Base-by-base conservation (phyloP, 1,284 basidiomycete species). In the Xanthoconium separans region DNA sequence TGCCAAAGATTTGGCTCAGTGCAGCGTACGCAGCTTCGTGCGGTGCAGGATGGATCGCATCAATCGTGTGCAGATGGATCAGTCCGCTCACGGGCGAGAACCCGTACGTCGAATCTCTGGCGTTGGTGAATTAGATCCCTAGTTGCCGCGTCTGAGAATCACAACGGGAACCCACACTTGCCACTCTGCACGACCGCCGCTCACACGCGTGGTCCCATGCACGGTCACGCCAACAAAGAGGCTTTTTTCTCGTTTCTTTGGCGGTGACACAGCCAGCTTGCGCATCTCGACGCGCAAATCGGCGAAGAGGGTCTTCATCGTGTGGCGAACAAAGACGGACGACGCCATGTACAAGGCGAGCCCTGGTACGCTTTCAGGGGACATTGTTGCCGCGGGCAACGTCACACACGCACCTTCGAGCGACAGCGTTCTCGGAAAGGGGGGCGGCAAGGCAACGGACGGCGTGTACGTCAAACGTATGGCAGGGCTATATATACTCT, bases 31-130 rank as follows among this genome's bases (percentile, higher is more conserved):
- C 84, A 0, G 83, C 78, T 53, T 81, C 76, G 62, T 88, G 85
- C 4, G 89, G 89, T 3, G 83, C 84, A 0, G 89, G 89, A 48
- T 84, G 78, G 47, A 91, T 91, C 11, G 83, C 84, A 64, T 90
- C 79, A 40, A 91, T 74, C 36, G 74, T 76, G 63, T 91, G 89
- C 44, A 76, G 61, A 41, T 80, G 66, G 51, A 91, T 84, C 40
- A 83, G 75, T 3, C 87, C 89, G 0, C 80, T 80, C 9, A 68
- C 54, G 0, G 85, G 84, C 1, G 86, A 88, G 65, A 91, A 90
- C 0, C 73, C 74, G 66, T 91, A 91, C n/a, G 85, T 89, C 51
- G 83, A 87, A 59, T 81, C 78, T 36, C 88, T 90, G 67, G 24
- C 4, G 9, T n/a, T n/a, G n/a, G 30, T 27, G 11, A 49, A n/a